These are phyloP conservation scores for Macaranga tanarius DNA, from an alignment of 441 rosid genomes.

Conservation along the genomic window DNA sequence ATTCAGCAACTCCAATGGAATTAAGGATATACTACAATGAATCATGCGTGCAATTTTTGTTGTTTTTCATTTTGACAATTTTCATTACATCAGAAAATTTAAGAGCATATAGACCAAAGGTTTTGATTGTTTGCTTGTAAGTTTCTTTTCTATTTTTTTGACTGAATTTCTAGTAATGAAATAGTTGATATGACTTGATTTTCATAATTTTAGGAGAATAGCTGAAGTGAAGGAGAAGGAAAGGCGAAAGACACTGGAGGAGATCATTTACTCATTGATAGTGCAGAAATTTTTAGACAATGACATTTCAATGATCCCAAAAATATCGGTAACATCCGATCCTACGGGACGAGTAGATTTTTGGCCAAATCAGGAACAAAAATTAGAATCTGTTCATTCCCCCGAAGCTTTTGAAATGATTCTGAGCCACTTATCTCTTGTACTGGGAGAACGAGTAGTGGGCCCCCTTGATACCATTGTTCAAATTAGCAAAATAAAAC, in stretches of 20 bases:
- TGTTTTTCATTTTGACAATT: background rate
- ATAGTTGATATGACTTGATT: background rate
- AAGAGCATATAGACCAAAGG: background rate
- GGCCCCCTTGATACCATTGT: slow-evolving; percentile 66
- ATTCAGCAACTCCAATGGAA: background rate
- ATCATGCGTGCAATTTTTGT: background rate
- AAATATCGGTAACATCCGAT: slow-evolving; percentile 60
- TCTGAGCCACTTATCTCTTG: slow-evolving; percentile 71
- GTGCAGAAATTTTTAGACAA: slow-evolving; percentile 68
- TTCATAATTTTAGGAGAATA: slow-evolving; percentile 58
- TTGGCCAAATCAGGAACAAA: slow-evolving; percentile 93
- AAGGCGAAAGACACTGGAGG: slow-evolving; percentile 58
- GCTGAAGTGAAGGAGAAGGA: slow-evolving; percentile 84
- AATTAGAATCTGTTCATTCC: slow-evolving; percentile 81
- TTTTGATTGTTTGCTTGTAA: background rate
- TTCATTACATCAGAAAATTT: background rate
- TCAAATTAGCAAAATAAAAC: slow-evolving; percentile 83
- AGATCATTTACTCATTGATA: slow-evolving; percentile 80
- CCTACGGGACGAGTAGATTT: slow-evolving; percentile 75
- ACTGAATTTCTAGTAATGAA: background rate
- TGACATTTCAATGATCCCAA: slow-evolving; percentile 71
- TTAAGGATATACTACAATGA: background rate
- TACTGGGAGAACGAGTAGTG: slow-evolving; percentile 66
- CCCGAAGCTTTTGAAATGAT: slow-evolving; percentile 92
- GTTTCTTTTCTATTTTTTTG: background rate